Evolutionary conservation across 805 yeast genomes (phyloP).

Genomic region (Metschnikowia shivogae): DNA sequence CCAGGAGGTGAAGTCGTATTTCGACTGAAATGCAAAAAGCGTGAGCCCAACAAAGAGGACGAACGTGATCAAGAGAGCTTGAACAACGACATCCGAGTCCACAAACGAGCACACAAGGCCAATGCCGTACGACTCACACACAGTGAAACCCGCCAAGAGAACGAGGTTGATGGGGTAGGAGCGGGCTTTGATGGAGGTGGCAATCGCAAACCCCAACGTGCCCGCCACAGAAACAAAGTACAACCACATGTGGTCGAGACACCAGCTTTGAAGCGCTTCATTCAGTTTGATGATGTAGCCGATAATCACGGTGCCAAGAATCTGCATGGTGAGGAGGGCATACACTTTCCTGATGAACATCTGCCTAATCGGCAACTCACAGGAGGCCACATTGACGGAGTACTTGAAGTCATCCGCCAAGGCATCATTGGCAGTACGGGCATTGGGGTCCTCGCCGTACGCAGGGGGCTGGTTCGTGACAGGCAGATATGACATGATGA

Average conservation of each 20-base stretch:
- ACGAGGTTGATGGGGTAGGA: slow-evolving; percentile 65
- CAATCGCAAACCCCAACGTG: slow-evolving; percentile 61
- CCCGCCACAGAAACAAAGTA: slow-evolving; percentile 54
- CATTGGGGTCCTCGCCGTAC: slow-evolving; percentile 15
- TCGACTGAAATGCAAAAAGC: slow-evolving; percentile 69
- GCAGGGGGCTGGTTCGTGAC: slow-evolving; percentile 12
- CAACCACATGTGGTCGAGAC: slow-evolving; percentile 55
- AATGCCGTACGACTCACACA: slow-evolving; percentile 68
- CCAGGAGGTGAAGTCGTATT: slow-evolving; percentile 71
- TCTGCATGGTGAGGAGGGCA: slow-evolving; percentile 61
- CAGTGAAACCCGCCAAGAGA: slow-evolving; percentile 62
- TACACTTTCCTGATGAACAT: slow-evolving; percentile 78
- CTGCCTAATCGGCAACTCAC: slow-evolving; percentile 72
- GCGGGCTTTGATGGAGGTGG: slow-evolving; percentile 57
- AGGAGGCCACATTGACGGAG: slow-evolving; percentile 69
- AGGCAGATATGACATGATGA: slow-evolving; percentile 11
- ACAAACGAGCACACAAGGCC: slow-evolving; percentile 63
- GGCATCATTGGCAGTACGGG: slow-evolving; percentile 15
- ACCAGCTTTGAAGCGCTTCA: slow-evolving; percentile 48
- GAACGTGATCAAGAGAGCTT: slow-evolving; percentile 66
- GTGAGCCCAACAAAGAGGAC: slow-evolving; percentile 75
- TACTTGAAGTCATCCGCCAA: slow-evolving; percentile 71
- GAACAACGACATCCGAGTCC: slow-evolving; percentile 60
- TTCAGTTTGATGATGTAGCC: slow-evolving; percentile 49
- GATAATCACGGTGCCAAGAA: slow-evolving; percentile 55